These are phyloP conservation scores for Erythrophleum ivorense DNA, from an alignment of 331 rosid genomes.

Conservation along the genomic window DNA sequence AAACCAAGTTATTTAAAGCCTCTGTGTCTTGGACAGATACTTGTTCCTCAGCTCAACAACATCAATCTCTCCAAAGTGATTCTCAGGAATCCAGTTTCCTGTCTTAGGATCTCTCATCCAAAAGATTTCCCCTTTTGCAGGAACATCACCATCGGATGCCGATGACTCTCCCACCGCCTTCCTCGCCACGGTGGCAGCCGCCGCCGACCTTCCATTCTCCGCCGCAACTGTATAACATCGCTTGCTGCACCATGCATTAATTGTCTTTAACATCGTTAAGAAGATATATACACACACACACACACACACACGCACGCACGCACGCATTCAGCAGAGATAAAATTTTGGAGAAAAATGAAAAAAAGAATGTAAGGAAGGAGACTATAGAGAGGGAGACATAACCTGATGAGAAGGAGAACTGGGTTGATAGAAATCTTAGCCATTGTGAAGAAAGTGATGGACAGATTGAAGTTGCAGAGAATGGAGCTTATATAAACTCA, in stretches of 20 bases:
- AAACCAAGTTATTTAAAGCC: neutral
- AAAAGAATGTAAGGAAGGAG: too few relatives aligned
- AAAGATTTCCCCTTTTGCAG: constrained; percentile 33
- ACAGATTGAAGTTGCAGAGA: constrained; percentile 13
- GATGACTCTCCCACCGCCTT: constrained; percentile 6
- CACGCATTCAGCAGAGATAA: neutral
- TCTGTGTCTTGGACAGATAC: constrained; percentile 47
- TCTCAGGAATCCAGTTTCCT: constrained; percentile 82
- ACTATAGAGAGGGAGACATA: neutral
- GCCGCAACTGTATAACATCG: constrained; percentile 26
- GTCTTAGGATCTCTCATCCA: constrained; percentile 86
- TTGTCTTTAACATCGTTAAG: neutral
- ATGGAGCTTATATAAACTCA: constrained; percentile 22
- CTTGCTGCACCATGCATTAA: constrained; percentile 40
- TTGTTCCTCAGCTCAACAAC: constrained; percentile 60
- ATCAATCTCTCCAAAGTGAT: constrained; percentile 55
- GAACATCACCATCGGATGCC: neutral
- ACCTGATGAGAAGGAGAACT: constrained; percentile 54
- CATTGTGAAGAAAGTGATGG: constrained; percentile 42
- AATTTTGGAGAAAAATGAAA: too few relatives aligned
- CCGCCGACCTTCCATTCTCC: constrained; percentile 36
- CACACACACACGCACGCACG: too few relatives aligned
- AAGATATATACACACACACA: neutral
- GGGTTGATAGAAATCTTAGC: constrained; percentile 41
- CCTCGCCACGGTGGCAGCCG: constrained; percentile 8